A percentile compares a stretch with the other conserved stretches of the same genome.
These are phyloP conservation scores for Dryadomyces quercivorus DNA, from an alignment of 2,329 filamentous ascomycete species.

Conservation along the genomic window DNA sequence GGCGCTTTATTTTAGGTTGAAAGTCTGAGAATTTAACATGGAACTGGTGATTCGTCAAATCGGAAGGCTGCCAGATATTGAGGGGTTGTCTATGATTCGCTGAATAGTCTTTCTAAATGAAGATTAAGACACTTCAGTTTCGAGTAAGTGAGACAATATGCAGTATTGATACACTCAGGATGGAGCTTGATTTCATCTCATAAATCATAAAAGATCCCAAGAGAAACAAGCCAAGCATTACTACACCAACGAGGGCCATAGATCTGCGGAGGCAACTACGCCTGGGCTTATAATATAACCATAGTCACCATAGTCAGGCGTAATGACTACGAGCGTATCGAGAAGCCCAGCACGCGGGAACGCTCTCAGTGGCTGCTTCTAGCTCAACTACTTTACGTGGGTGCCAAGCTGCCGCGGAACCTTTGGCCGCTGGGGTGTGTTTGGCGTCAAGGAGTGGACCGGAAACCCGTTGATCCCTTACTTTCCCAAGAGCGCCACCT, in stretches of 20 bases:
- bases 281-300: conserved; percentile 51
- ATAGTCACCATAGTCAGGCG: conserved; percentile 49
- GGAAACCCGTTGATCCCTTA: conserved; percentile 40
- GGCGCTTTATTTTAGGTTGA: no score
- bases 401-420: conserved; percentile 43
- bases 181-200: no score
- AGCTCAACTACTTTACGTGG: conserved; percentile 54
- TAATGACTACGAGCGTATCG: conserved; percentile 45
- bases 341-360: conserved; percentile 53
- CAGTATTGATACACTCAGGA: no score
- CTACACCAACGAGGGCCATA: conserved; percentile 39
- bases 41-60: no score
- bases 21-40: no score
- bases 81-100: no score
- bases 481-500: conserved; percentile 42
- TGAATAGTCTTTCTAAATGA: no score
- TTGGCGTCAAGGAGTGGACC: conserved; percentile 55
- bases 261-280: conserved; percentile 41
- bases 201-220: no score
- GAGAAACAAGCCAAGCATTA: conserved; percentile 20
- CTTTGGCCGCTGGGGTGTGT: conserved; percentile 59
- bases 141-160: no score
- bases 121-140: no score
- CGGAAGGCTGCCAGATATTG: no score
- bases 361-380: conserved; percentile 44